phyloP scores from a whole-genome alignment of 176 grass and related monocot species.

The Luzula sylvatica region DNA sequence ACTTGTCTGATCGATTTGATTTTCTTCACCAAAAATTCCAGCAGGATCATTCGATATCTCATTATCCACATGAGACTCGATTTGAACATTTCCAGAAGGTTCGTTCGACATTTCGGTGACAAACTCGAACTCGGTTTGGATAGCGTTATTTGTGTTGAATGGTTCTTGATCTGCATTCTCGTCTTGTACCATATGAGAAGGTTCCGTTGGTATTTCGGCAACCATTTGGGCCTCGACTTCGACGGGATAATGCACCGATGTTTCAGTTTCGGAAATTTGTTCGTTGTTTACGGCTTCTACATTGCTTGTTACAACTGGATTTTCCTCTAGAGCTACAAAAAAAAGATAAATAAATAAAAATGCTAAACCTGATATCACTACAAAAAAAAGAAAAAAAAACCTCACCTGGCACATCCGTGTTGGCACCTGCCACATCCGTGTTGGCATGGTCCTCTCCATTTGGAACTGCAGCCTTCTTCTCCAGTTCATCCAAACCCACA shows the following conservation, averaged over 20 bases:
- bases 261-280: too few species aligned
- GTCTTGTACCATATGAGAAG: too few species aligned
- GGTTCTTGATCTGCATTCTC: too few species aligned
- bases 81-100: neutral
- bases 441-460: neutral
- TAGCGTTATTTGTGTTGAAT: too few species aligned
- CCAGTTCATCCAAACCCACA: slow-evolving; percentile 24
- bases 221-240: too few species aligned
- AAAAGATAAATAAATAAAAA: neutral
- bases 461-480: neutral
- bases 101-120: neutral
- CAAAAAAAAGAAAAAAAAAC: neutral
- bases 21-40: neutral
- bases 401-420: neutral
- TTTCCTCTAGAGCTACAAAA: slow-evolving; percentile 4
- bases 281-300: too few species aligned
- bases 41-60: slow-evolving; percentile 8
- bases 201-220: too few species aligned
- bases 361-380: neutral
- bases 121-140: neutral
- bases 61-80: neutral
- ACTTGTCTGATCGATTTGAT: neutral
- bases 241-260: too few species aligned
- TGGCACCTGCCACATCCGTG: neutral
- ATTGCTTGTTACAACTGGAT: too few species aligned